Evolutionary conservation across 2,329 filamentous ascomycete species (phyloP).

Genomic region (Leptodontidium sp.): DNA sequence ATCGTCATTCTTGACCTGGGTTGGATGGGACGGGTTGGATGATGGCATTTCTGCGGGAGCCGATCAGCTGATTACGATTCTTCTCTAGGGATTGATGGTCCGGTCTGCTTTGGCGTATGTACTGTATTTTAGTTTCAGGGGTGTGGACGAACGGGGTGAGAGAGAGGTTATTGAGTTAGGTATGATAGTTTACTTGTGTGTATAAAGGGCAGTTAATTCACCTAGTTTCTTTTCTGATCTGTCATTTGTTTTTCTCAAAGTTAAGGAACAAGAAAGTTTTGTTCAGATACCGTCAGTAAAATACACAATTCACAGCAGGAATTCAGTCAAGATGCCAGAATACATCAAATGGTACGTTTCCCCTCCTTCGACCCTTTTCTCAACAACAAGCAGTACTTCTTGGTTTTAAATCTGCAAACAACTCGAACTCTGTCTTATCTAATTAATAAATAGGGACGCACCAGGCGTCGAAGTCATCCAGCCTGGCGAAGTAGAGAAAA

Average conservation of each 20-base stretch:
- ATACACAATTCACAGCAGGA: neutral
- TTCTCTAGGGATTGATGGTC: neutral
- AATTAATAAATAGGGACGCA: conserved; percentile 22
- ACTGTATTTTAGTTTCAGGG: neutral
- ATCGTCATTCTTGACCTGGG: neutral
- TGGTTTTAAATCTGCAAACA: neutral
- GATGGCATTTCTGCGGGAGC: neutral
- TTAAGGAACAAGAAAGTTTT: neutral
- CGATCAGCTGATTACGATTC: neutral
- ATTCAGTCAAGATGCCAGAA: conserved; percentile 20
- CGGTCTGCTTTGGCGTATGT: no score
- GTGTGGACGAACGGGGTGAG: neutral
- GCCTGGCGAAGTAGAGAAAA: conserved; percentile 33
- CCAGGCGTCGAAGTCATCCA: conserved; percentile 33
- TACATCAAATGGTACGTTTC: conserved; percentile 31
- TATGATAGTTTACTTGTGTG: no score
- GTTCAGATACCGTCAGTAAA: neutral
- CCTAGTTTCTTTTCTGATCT: no score
- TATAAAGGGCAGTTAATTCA: no score
- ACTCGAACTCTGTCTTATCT: neutral
- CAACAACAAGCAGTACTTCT: neutral
- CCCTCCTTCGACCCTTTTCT: neutral
- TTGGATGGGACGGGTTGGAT: neutral
- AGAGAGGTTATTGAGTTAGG: no score
- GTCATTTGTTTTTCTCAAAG: neutral